Conservation (phyloP, 805 yeast species). For the Debaryomyces castellii region DNA sequence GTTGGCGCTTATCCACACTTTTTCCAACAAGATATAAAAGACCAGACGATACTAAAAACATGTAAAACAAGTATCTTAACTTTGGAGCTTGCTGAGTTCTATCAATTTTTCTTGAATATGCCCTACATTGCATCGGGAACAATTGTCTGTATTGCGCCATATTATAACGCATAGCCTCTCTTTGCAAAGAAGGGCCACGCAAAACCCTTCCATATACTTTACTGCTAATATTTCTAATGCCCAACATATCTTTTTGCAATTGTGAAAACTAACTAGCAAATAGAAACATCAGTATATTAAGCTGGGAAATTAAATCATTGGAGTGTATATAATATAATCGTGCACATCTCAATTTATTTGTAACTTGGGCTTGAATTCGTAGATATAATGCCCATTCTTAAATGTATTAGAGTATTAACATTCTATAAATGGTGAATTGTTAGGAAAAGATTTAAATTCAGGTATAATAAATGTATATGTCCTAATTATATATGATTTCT, state of each 20-base stretch:
- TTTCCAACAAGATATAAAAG: conserved; percentile 29
- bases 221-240: not conserved
- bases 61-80: conserved; percentile 35
- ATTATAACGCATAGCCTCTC: not conserved
- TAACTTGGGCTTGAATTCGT: no score
- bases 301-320: not conserved
- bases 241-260: not conserved
- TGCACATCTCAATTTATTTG: not conserved
- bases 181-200: not conserved
- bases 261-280: not conserved
- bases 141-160: not conserved
- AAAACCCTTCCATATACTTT: not conserved
- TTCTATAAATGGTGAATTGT: no score
- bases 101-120: not conserved
- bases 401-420: no score
- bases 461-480: no score
- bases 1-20: conserved; percentile 23
- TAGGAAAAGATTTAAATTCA: no score
- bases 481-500: no score
- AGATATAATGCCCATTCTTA: no score
- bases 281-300: not conserved
- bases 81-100: conserved; percentile 22
- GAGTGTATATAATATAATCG: not conserved
- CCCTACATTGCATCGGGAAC: not conserved
- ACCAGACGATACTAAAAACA: conserved; percentile 32